phyloP scores from a whole-genome alignment of 2,329 filamentous ascomycete species.

The Aspergillus fischeri region DNA sequence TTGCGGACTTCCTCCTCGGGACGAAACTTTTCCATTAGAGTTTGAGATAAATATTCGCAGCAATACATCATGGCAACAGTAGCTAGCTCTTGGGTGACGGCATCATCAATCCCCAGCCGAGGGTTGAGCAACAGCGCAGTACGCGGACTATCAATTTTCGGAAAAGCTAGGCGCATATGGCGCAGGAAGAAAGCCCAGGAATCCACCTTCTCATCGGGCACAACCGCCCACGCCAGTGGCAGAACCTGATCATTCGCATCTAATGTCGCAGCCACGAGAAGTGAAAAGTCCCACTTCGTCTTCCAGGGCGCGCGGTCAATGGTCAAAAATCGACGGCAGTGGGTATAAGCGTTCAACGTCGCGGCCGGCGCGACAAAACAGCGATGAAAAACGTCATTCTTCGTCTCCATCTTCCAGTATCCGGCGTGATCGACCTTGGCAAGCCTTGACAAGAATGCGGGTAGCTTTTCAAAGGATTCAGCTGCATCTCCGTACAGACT shows the following conservation, averaged over 20 bases:
- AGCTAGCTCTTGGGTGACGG: neutral
- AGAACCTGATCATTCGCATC: neutral
- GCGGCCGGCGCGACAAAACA: neutral
- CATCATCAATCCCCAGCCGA: neutral
- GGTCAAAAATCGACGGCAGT: neutral
- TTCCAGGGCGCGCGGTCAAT: neutral
- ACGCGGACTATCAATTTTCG: neutral
- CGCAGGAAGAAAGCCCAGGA: neutral
- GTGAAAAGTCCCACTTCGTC: neutral
- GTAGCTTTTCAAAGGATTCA: neutral
- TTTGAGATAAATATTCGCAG: neutral
- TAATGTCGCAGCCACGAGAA: neutral
- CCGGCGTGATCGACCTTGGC: neutral
- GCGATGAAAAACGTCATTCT: neutral
- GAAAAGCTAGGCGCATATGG: neutral
- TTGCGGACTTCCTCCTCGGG: neutral
- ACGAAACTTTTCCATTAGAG: neutral
- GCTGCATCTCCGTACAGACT: neutral
- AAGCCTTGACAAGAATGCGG: neutral
- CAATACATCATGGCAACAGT: neutral
- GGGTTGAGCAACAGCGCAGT: neutral
- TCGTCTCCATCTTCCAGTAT: neutral
- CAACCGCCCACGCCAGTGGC: neutral
- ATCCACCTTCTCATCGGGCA: neutral
- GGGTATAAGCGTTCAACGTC: neutral